A percentile compares a stretch with the other conserved stretches of the same genome.
These are phyloP conservation scores for Chaetomiaceae sp. DNA, from an alignment of 2,329 filamentous ascomycete genomes.

Conservation along the genomic window DNA sequence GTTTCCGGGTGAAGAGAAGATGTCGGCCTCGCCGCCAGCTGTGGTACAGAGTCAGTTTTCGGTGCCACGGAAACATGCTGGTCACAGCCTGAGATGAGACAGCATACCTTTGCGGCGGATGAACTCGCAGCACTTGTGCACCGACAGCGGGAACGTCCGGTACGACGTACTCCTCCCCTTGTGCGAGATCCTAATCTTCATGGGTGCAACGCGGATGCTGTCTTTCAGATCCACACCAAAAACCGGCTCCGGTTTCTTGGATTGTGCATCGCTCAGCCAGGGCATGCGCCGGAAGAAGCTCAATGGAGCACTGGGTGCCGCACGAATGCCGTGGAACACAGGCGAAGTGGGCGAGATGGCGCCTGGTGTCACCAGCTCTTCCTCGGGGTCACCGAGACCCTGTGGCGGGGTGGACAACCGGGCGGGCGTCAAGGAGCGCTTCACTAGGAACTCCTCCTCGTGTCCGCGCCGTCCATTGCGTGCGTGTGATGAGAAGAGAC, in stretches of 20 bases:
- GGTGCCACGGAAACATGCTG: no score
- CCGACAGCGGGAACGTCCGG: conserved; percentile 17
- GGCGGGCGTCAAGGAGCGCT: conserved; percentile 18
- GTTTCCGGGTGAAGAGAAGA: conserved; percentile 20
- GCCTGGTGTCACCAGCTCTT: background rate
- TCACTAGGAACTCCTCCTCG: conserved; percentile 19
- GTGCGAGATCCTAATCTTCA: conserved; percentile 23
- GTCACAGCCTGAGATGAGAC: background rate
- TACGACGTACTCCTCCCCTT: conserved; percentile 21
- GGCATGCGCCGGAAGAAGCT: conserved; percentile 15
- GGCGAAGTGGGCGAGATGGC: conserved; percentile 2
- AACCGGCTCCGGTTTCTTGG: conserved; percentile 7
- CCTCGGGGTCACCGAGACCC: background rate
- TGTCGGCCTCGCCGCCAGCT: conserved; percentile 13
- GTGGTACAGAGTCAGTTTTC: background rate
- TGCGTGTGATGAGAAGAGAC: conserved; percentile 17
- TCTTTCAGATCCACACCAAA: conserved; percentile 22
- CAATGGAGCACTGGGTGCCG: background rate
- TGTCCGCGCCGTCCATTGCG: conserved; percentile 8
- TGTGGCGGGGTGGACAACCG: conserved; percentile 8
- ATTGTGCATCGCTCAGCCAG: conserved; percentile 8
- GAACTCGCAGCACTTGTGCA: conserved; percentile 25
- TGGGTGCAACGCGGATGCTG: conserved; percentile 20
- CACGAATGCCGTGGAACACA: background rate
- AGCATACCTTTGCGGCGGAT: conserved; percentile 18